Evolutionary conservation across 1,284 basidiomycete species (phyloP).

Genomic region (Moesziomyces sp.): DNA sequence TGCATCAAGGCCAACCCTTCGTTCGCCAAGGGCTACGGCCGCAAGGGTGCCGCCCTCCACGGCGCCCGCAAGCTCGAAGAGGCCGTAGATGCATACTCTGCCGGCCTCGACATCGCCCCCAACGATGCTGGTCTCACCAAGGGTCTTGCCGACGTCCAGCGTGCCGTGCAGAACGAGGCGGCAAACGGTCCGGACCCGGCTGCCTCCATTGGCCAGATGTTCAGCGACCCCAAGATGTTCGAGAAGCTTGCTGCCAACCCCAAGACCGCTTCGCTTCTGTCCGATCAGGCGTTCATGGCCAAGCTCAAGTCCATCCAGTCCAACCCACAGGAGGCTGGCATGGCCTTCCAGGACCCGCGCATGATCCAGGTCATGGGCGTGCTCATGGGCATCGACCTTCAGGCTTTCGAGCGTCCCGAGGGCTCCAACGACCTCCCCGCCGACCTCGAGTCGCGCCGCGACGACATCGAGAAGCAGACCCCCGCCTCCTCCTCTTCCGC

Average conservation of each 20-base stretch:
- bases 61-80: constrained; percentile 82
- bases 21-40: constrained; percentile 91
- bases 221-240: constrained; percentile 84
- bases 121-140: constrained; percentile 83
- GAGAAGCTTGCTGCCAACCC: constrained; percentile 87
- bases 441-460: constrained; percentile 69
- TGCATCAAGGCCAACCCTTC: constrained; percentile 79
- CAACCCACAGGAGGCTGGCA: constrained; percentile 61
- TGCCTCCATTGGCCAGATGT: constrained; percentile 80
- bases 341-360: constrained; percentile 80
- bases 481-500: constrained; percentile 18
- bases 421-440: constrained; percentile 83
- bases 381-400: constrained; percentile 92
- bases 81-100: constrained; percentile 82
- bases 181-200: constrained; percentile 67
- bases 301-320: constrained; percentile 68
- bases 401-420: constrained; percentile 85
- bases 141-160: constrained; percentile 75
- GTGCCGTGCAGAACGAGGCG: constrained; percentile 65
- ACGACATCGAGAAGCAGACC: constrained; percentile 64
- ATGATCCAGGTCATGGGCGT: constrained; percentile 92
- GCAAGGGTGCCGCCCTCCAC: constrained; percentile 94
- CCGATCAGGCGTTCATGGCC: constrained; percentile 76
- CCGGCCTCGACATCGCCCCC: constrained; percentile 80
- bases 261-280: constrained; percentile 82